Percentiles rank a stretch among this genome's conserved stretches.
These are phyloP conservation scores for Microcyclospora tardicrescens DNA, from an alignment of 2,329 filamentous ascomycete species.

Conservation along the genomic window DNA sequence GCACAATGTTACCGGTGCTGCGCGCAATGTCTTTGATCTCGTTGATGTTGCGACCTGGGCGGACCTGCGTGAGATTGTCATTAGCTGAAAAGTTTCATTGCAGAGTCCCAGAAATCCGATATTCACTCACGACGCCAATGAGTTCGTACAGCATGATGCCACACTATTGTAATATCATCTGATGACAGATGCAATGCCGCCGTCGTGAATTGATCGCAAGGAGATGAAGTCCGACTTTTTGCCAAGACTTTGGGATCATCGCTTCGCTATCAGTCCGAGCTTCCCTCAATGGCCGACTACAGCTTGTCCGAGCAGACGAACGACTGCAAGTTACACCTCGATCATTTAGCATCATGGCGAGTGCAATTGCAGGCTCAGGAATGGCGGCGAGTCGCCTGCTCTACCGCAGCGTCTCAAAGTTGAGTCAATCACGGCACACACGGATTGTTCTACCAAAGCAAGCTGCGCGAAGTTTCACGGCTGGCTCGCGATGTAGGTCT, in stretches of 20 bases:
- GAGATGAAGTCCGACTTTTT: conserved; percentile 1
- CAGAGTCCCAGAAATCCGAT: neutral
- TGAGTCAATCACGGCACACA: conserved; percentile 17
- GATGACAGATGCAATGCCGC: conserved; percentile 1
- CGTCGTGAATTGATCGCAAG: conserved; percentile 1
- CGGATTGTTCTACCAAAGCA: conserved; percentile 11
- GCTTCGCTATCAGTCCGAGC: too few relatives aligned
- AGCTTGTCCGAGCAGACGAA: too few relatives aligned
- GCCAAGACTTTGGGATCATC: neutral
- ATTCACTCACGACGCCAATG: conserved; percentile 69
- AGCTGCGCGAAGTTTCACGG: conserved; percentile 14
- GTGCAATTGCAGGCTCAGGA: conserved; percentile 6
- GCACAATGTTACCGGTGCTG: conserved; percentile 69
- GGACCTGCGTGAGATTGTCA: conserved; percentile 50
- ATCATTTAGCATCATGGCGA: conserved; percentile 7
- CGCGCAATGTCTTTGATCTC: conserved; percentile 96
- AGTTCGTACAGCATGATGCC: conserved; percentile 83
- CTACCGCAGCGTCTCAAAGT: conserved; percentile 10
- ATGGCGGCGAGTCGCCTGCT: conserved; percentile 8
- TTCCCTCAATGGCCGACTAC: too few relatives aligned
- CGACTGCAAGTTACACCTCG: neutral
- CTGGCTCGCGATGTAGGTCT: conserved; percentile 15
- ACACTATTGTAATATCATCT: too few relatives aligned
- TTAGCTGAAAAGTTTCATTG: neutral
- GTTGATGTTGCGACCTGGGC: conserved; percentile 63